A percentile compares a stretch with the other conserved stretches of the same genome.
phyloP scores from a whole-genome alignment of 2,329 filamentous ascomycete species.

The Diplodia corticola region DNA sequence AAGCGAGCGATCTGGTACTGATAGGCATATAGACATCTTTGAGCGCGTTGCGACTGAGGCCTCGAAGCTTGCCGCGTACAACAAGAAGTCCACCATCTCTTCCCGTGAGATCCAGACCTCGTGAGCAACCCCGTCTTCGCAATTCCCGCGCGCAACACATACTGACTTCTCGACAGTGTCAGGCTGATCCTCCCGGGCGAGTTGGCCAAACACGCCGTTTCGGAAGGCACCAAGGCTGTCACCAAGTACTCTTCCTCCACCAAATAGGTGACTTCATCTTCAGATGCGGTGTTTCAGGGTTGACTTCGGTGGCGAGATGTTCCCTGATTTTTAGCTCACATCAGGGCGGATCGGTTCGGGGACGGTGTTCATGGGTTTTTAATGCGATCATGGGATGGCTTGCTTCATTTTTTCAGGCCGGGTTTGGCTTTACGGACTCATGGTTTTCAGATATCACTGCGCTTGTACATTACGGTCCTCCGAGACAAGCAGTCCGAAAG shows the following conservation, averaged over 20 bases:
- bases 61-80: constrained; percentile 98
- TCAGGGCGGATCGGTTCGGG: constrained; percentile 24
- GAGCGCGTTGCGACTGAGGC: constrained; percentile 98
- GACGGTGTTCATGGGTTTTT: constrained; percentile 45
- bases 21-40: constrained; percentile 78
- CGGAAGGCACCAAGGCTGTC: constrained; percentile 99
- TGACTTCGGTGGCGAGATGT: constrained; percentile 23
- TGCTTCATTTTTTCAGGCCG: constrained; percentile 37
- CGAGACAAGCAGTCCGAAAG: constrained; percentile 37
- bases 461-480: constrained; percentile 45
- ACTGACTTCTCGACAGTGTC: constrained; percentile 57
- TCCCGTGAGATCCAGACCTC: constrained; percentile 99
- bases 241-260: constrained; percentile 99
- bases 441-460: constrained; percentile 24
- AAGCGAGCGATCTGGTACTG: constrained; percentile 22
- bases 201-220: constrained; percentile 98
- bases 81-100: constrained; percentile 99
- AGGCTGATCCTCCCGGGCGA: constrained; percentile 97
- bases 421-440: constrained; percentile 27
- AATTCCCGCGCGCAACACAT: neutral
- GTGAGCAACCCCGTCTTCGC: constrained; percentile 46
- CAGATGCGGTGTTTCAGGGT: constrained; percentile 21
- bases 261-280: constrained; percentile 67
- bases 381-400: constrained; percentile 56
- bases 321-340: constrained; percentile 23